Conservation (phyloP, 768 basidiomycete species). For the Amylocystis lapponica region DNA sequence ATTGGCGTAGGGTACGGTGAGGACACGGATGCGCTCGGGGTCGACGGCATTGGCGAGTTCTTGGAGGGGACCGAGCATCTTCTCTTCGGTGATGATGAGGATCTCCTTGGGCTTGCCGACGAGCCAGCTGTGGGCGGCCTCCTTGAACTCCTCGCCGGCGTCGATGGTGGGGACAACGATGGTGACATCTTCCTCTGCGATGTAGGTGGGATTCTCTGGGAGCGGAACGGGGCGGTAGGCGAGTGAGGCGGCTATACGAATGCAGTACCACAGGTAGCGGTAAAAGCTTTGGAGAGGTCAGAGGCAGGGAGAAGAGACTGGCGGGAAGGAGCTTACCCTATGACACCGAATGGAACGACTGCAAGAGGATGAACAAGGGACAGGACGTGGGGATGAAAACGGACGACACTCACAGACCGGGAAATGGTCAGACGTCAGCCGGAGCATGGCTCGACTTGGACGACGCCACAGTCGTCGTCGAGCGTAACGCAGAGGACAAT, state of each 20-base stretch:
- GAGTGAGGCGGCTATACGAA: slow-evolving; percentile 72
- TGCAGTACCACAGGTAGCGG: slow-evolving; percentile 90
- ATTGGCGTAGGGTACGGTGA: slow-evolving; percentile 90
- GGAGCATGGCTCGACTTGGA: slow-evolving; percentile 55
- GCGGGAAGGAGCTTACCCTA: slow-evolving; percentile 49
- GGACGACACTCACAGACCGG: slow-evolving; percentile 68
- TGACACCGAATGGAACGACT: slow-evolving; percentile 90
- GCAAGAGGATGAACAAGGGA: slow-evolving; percentile 8
- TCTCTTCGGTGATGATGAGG: slow-evolving; percentile 75
- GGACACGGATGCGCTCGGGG: slow-evolving; percentile 75
- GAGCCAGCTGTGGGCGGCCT: slow-evolving; percentile 90
- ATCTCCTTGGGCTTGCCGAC: slow-evolving; percentile 86
- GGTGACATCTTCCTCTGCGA: slow-evolving; percentile 89
- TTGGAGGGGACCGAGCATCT: slow-evolving; percentile 85
- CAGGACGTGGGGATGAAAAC: slow-evolving; percentile 1
- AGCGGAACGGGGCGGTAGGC: slow-evolving; percentile 87
- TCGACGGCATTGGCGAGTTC: slow-evolving; percentile 86
- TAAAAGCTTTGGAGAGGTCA: slow-evolving; percentile 56
- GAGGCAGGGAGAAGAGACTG: background rate
- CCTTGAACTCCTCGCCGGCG: slow-evolving; percentile 93
- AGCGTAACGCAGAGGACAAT: background rate
- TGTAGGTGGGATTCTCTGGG: slow-evolving; percentile 86
- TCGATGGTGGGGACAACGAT: slow-evolving; percentile 97
- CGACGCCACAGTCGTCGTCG: background rate
- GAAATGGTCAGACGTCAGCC: slow-evolving; percentile 87